Conservation (phyloP, 2,329 filamentous ascomycete species). For the Daldinia eschscholtzii region DNA sequence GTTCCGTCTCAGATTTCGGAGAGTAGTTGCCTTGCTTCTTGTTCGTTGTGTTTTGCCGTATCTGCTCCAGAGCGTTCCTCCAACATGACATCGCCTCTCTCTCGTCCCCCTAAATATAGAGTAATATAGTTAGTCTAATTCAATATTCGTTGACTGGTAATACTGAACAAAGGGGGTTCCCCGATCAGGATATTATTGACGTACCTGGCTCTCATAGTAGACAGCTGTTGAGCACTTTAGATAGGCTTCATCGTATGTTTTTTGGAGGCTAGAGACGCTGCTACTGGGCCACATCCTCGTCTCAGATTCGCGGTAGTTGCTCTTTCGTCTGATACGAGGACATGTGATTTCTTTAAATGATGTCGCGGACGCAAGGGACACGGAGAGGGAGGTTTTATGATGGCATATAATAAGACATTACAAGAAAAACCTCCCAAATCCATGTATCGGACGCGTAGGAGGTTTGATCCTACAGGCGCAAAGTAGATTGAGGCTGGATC, state of each 20-base stretch:
- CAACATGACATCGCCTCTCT: conserved; percentile 90
- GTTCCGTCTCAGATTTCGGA: conserved; percentile 85
- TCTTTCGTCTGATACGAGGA: conserved; percentile 18
- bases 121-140: not conserved
- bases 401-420: conserved; percentile 17
- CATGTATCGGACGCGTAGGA: conserved; percentile 24
- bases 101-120: conserved; percentile 79
- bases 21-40: conserved; percentile 76
- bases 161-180: not conserved
- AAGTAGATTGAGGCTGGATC: conserved; percentile 14
- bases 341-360: conserved; percentile 32
- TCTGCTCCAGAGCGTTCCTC: conserved; percentile 88
- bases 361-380: conserved; percentile 17
- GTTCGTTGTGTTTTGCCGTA: conserved; percentile 86
- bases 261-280: conserved; percentile 82
- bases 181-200: conserved; percentile 17
- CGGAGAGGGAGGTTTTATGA: conserved; percentile 14
- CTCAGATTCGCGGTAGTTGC: conserved; percentile 38
- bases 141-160: not conserved
- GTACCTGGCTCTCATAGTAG: conserved; percentile 93
- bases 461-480: conserved; percentile 6
- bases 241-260: conserved; percentile 98
- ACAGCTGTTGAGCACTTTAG: conserved; percentile 94
- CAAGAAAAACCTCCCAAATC: conserved; percentile 10
- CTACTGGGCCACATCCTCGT: conserved; percentile 65